Percentiles rank a stretch among this genome's conserved stretches.
phyloP scores from a whole-genome alignment of 1,139 yeast genomes.

The Candida tunisiensis region DNA sequence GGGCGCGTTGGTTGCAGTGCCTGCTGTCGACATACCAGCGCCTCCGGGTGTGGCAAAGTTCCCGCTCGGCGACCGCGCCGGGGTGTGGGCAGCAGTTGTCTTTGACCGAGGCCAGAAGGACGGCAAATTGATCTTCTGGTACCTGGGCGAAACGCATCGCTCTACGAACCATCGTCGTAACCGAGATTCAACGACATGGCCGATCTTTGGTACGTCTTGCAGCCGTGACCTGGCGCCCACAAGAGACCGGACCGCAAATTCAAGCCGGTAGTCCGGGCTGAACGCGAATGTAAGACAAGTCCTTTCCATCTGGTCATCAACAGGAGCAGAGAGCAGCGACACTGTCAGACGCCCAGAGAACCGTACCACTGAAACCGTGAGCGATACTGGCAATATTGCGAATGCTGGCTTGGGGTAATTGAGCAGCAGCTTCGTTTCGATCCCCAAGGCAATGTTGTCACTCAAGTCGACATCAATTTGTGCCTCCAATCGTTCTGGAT shows the following conservation, averaged over 20 bases:
- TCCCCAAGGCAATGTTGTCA: conserved; percentile 78
- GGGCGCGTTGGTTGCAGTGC: background rate
- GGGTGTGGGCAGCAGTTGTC: conserved; percentile 29
- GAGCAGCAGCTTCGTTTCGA: conserved; percentile 64
- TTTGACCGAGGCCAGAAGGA: conserved; percentile 81
- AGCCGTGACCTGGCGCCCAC: conserved; percentile 88
- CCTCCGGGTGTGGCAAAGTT: background rate
- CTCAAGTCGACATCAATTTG: conserved; percentile 86
- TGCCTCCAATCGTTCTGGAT: conserved; percentile 50
- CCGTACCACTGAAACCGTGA: conserved; percentile 76
- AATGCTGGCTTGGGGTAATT: conserved; percentile 78
- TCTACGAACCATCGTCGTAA: conserved; percentile 84
- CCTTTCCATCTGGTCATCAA: conserved; percentile 23
- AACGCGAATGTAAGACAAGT: conserved; percentile 79
- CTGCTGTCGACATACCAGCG: background rate
- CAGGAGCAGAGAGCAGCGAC: conserved; percentile 35
- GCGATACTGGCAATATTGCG: conserved; percentile 48
- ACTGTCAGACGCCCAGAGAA: conserved; percentile 89
- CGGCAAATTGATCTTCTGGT: conserved; percentile 70
- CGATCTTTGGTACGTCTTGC: conserved; percentile 85
- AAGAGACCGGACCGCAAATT: conserved; percentile 68
- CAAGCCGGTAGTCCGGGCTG: conserved; percentile 78
- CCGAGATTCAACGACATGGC: conserved; percentile 67
- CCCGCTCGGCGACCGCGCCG: background rate
- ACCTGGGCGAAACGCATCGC: conserved; percentile 85